Percentiles rank a stretch among this genome's conserved stretches.
These are phyloP conservation scores for Selaginella moellendorffii DNA, from an alignment of 75 land plant species.

Conservation along the genomic window DNA sequence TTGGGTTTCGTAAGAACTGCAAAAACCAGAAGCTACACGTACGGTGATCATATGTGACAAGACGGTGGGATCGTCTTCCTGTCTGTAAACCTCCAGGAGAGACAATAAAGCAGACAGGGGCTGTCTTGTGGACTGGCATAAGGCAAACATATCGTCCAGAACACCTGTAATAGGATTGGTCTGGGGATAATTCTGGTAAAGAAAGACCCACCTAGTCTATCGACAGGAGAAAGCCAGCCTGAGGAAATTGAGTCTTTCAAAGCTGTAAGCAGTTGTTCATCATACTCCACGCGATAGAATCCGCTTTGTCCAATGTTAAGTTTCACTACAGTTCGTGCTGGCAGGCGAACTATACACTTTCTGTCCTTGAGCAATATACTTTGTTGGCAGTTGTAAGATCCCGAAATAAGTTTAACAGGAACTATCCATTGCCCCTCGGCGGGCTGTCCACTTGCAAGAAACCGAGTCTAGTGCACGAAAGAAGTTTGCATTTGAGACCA, in stretches of 20 bases:
- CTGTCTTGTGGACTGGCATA: not conserved
- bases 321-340: not conserved
- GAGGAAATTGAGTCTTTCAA: not conserved
- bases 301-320: not conserved
- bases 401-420: not conserved
- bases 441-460: not conserved
- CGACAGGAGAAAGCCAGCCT: not conserved
- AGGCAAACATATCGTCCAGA: not conserved
- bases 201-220: not conserved
- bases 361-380: not conserved
- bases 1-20: too few species aligned
- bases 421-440: not conserved
- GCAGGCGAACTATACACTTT: not conserved
- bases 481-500: too few species aligned
- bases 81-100: not conserved
- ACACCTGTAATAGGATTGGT: not conserved
- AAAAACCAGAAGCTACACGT: too few species aligned
- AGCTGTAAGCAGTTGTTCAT: not conserved
- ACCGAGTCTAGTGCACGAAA: not conserved
- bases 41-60: not conserved
- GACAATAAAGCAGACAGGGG: not conserved
- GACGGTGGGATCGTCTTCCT: not conserved
- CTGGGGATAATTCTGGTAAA: not conserved
- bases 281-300: not conserved
- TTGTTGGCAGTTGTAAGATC: not conserved